Conservation (phyloP, 306 rosid species). For the Luffa aegyptiaca region DNA sequence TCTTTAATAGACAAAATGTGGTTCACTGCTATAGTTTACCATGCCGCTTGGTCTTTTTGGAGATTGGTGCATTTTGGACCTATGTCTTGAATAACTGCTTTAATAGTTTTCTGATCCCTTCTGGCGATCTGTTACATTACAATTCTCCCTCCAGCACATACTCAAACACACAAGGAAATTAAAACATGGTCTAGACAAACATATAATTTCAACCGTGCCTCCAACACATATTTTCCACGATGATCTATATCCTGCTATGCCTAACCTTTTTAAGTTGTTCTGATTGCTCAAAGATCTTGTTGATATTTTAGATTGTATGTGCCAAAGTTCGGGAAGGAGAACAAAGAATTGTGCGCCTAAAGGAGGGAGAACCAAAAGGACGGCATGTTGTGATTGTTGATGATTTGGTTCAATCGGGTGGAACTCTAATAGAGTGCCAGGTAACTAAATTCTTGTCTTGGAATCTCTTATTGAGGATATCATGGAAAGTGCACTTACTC, state of each 20-base stretch:
- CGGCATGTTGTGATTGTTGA: constrained; percentile 93
- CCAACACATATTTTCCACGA: background rate
- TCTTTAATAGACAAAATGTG: background rate
- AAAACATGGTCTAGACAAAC: background rate
- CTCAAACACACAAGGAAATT: background rate
- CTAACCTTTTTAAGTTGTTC: background rate
- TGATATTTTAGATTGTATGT: constrained; percentile 66
- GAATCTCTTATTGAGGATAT: background rate
- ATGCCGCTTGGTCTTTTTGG: background rate
- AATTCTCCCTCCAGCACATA: background rate
- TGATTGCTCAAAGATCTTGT: background rate
- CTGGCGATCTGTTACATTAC: background rate
- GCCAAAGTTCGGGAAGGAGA: constrained; percentile 99
- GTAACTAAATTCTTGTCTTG: constrained; percentile 27
- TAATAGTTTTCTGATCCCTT: background rate
- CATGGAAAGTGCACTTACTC: background rate
- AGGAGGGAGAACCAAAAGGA: constrained; percentile 84
- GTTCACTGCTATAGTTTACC: background rate
- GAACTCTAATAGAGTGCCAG: constrained; percentile 95
- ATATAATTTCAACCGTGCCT: background rate
- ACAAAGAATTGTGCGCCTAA: constrained; percentile 75
- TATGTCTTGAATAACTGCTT: background rate
- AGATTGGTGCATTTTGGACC: background rate
- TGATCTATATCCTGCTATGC: background rate
- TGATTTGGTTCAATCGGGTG: constrained; percentile 98